These are phyloP conservation scores for Plantago elongata DNA, from an alignment of 257 asterid species.

Conservation along the genomic window DNA sequence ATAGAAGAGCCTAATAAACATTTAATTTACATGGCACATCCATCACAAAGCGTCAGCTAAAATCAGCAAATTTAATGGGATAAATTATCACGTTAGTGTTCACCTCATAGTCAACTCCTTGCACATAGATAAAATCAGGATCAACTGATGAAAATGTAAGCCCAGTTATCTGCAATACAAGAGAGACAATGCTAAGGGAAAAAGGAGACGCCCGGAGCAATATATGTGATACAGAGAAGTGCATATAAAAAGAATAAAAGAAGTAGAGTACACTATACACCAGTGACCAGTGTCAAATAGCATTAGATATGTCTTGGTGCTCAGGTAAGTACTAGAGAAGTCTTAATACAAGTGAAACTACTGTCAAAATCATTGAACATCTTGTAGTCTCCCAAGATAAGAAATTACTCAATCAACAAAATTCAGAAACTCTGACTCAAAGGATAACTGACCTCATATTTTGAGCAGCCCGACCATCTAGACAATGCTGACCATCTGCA, in stretches of 20 bases:
- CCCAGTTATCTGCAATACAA: conserved; percentile 73
- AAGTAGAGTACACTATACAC: background rate
- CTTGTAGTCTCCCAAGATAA: background rate
- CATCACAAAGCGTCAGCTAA: no score
- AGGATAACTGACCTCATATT: conserved; percentile 64
- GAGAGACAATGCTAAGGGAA: background rate
- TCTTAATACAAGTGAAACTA: background rate
- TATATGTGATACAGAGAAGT: background rate
- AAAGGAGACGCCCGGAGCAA: conserved; percentile 4
- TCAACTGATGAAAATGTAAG: conserved; percentile 75
- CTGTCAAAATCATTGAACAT: background rate
- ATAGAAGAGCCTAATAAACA: no score
- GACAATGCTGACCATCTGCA: conserved; percentile 79
- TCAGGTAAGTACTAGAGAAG: background rate
- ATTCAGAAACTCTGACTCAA: background rate
- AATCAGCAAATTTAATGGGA: conserved; percentile 2
- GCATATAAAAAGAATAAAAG: conserved; percentile 1
- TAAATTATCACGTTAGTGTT: conserved; percentile 7
- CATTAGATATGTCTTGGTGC: background rate
- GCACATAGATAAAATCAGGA: conserved; percentile 67
- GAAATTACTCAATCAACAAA: background rate
- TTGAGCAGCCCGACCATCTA: conserved; percentile 80
- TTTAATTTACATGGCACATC: no score
- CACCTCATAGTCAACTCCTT: conserved; percentile 97
- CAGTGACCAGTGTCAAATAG: no score